Conservation (phyloP, 1,284 basidiomycete genomes). For the Rhodotorula sp. region DNA sequence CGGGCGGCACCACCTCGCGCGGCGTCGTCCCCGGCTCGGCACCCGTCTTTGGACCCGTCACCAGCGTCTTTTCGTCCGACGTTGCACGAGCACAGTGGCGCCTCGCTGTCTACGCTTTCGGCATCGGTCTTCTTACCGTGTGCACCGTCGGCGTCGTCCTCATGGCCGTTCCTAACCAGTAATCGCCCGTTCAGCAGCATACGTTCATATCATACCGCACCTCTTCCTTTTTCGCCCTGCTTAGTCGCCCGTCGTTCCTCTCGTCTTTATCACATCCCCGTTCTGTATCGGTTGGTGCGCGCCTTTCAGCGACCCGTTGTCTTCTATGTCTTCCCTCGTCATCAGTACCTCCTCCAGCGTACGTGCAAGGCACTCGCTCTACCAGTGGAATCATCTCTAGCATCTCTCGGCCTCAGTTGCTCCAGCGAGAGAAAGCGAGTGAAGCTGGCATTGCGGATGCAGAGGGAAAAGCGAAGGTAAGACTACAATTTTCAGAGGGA, state of each 20-base stretch:
- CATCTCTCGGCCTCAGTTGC: too few relatives aligned
- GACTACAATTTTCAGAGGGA: too few relatives aligned
- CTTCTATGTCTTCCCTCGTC: too few relatives aligned
- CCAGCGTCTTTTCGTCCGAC: conserved; percentile 32
- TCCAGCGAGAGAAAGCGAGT: too few relatives aligned
- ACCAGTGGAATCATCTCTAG: background rate
- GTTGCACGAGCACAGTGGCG: conserved; percentile 37
- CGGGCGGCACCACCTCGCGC: conserved; percentile 3
- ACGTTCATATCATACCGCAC: background rate
- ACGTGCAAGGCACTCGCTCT: background rate
- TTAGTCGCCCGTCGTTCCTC: too few relatives aligned
- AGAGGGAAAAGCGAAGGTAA: too few relatives aligned
- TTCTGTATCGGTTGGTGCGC: too few relatives aligned
- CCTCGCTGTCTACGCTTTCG: conserved; percentile 22
- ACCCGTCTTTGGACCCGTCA: conserved; percentile 32
- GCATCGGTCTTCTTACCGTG: conserved; percentile 11
- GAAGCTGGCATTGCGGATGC: too few relatives aligned
- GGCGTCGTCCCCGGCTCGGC: conserved; percentile 18
- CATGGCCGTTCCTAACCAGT: conserved; percentile 35
- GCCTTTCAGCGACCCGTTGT: too few relatives aligned
- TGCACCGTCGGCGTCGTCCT: conserved; percentile 26
- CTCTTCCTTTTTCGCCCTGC: background rate
- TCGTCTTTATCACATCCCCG: too few relatives aligned
- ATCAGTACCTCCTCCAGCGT: too few relatives aligned
- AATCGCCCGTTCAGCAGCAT: background rate